phyloP scores from a whole-genome alignment of 176 grass and related monocot genomes.

The Thinopyrum elongatum region DNA sequence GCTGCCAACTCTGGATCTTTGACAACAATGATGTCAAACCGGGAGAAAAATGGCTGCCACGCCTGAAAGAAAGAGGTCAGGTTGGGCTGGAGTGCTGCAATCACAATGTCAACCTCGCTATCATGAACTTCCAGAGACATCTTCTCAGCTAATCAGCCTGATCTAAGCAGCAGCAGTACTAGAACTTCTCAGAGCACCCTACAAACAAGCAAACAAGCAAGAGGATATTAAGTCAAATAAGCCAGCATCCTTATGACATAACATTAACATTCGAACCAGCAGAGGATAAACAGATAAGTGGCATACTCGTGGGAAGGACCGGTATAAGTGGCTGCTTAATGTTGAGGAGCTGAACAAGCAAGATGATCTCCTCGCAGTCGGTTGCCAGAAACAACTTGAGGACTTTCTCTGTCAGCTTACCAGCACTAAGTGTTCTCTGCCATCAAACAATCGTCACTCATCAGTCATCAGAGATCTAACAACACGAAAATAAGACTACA shows the following conservation, averaged over 20 bases:
- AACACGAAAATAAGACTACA: neutral
- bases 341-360: conserved; percentile 61
- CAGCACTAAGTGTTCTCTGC: conserved; percentile 79
- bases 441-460: neutral
- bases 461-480: neutral
- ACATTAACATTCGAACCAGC: neutral
- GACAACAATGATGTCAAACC: conserved; percentile 81
- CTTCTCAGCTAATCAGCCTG: conserved; percentile 26
- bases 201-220: conserved; percentile 30
- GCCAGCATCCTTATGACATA: neutral
- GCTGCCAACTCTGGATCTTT: conserved; percentile 72
- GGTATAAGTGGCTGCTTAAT: conserved; percentile 66
- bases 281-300: neutral
- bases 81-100: conserved; percentile 79
- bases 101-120: conserved; percentile 86
- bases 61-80: conserved; percentile 76
- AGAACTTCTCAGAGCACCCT: conserved; percentile 97
- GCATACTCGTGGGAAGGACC: conserved; percentile 82
- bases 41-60: conserved; percentile 89
- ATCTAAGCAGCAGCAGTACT: conserved; percentile 20
- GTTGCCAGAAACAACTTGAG: conserved; percentile 85
- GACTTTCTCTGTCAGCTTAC: conserved; percentile 86
- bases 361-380: conserved; percentile 66
- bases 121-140: conserved; percentile 86
- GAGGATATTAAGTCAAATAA: conserved; percentile 31